Base-by-base conservation (phyloP, 2,329 filamentous ascomycete species). In the Hymenoscyphus occultus region DNA sequence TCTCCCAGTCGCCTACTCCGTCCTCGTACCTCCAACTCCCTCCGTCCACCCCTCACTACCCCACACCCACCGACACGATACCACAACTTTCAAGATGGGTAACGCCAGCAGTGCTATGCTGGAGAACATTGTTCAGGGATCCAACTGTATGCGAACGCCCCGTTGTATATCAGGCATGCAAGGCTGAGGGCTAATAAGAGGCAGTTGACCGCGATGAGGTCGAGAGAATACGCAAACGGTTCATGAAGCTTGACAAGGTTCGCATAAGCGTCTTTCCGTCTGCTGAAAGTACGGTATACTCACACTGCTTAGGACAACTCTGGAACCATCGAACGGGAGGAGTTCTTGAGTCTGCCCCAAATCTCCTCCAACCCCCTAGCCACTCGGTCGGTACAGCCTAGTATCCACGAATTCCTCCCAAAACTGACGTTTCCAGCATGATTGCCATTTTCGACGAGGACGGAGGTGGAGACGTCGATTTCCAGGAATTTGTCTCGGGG, bases 361-460 rank as follows among this genome's bases (percentile, higher is more conserved):
- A 96, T 99, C 77, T 96, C 93, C 64, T 97, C 94, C 59, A 99
- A 99, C 80, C 95, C 95, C 35, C 89, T 99, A 63, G 95, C 95
- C 70, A 98, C 95, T 74, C 90, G 94, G 91, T 93, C 65, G 54
- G 65, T 61, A 48, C 28, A 58, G 45, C 45, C 45, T 51, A n/a
- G 45, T 35, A 35, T 51, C 16, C 45, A 51, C 10, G 22, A 51
- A 10, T 19, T 12, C n/a, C 19, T 22, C 10, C 19, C 14, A 9
- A 51, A 16, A 22, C 45, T 51, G 22, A 40, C 39, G 51, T 14
- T 39, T 45, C n/a, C 62, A 93, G 91, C 79, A 97, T 99, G 93
- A 99, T 99, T 75, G 94, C 95, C 65, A 99, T 98, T 74, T 98
- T 99, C 77, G 95, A 99, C 78, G 95, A 98, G 80, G 95, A 99